These are phyloP conservation scores for Globisporangium middletonii DNA, from an alignment of 352 stramenopile species.

Conservation along the genomic window DNA sequence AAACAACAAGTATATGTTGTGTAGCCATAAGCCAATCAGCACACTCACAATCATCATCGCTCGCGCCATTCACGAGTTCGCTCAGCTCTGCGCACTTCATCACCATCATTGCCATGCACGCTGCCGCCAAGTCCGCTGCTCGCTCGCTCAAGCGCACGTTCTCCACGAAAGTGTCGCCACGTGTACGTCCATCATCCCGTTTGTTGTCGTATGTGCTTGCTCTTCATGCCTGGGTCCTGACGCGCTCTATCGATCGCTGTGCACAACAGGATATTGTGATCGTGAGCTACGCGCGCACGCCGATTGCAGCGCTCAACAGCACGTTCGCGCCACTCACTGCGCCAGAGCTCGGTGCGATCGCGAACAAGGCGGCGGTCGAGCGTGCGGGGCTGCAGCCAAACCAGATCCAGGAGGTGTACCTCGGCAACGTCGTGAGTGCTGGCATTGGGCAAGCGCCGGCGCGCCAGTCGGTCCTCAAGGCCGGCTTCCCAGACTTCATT, in stretches of 20 bases:
- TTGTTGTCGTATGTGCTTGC: too few relatives aligned
- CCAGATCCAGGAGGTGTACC: conserved; percentile 94
- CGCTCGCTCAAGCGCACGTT: conserved; percentile 35
- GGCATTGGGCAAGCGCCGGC: conserved; percentile 93
- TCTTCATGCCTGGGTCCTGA: not conserved
- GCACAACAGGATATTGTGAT: conserved; percentile 87
- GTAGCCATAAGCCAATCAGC: too few relatives aligned
- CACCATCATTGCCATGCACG: conserved; percentile 15
- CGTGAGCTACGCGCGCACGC: conserved; percentile 92
- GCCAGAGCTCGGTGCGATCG: conserved; percentile 90
- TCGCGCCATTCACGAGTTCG: too few relatives aligned
- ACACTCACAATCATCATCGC: too few relatives aligned
- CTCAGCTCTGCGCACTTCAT: too few relatives aligned
- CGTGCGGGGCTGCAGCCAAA: conserved; percentile 54
- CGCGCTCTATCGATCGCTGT: too few relatives aligned
- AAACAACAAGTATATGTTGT: too few relatives aligned
- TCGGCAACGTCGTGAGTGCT: conserved; percentile 77
- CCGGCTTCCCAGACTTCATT: conserved; percentile 87
- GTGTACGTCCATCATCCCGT: conserved; percentile 16
- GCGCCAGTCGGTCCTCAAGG: conserved; percentile 90
- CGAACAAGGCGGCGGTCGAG: conserved; percentile 83
- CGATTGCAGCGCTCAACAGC: conserved; percentile 95
- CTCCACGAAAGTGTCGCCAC: conserved; percentile 29
- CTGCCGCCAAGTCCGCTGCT: conserved; percentile 15
- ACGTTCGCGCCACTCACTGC: conserved; percentile 84